phyloP scores from a whole-genome alignment of 164 flowering plant species.

The Pachysandra terminalis region DNA sequence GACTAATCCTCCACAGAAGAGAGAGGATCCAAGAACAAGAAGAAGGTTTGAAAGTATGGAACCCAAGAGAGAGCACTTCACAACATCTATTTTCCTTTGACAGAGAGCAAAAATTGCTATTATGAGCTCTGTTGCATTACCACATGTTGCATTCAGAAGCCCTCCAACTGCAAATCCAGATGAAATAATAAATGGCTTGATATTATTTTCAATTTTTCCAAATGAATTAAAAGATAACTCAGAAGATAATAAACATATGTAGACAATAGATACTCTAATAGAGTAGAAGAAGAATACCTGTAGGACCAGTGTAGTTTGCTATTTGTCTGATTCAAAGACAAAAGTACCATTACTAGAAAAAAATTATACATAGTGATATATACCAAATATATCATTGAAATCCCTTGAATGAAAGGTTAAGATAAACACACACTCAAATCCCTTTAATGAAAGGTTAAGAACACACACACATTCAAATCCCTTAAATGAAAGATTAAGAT shows the following conservation, averaged over 20 bases:
- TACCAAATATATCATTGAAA: too few relatives aligned
- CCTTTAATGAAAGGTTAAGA: too few relatives aligned
- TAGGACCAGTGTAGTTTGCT: constrained; percentile 79
- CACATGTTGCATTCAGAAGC: constrained; percentile 92
- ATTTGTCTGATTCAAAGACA: constrained; percentile 63
- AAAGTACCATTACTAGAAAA: neutral
- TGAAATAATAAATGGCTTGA: neutral
- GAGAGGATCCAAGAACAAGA: constrained; percentile 85
- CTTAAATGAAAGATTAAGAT: too few relatives aligned
- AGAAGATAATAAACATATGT: neutral
- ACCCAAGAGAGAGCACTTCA: constrained; percentile 86
- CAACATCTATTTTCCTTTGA: constrained; percentile 54
- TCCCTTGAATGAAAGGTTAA: too few relatives aligned
- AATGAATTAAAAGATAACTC: too few relatives aligned
- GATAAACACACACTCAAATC: too few relatives aligned
- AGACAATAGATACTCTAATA: neutral
- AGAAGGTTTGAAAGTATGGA: constrained; percentile 92
- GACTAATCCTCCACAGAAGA: constrained; percentile 81
- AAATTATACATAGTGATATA: neutral
- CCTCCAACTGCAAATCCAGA: constrained; percentile 70
- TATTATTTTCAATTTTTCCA: too few relatives aligned
- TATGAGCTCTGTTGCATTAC: constrained; percentile 94
- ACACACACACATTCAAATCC: too few relatives aligned
- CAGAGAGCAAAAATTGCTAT: constrained; percentile 75
- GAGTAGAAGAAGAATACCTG: constrained; percentile 43